phyloP scores from a whole-genome alignment of 1,284 basidiomycete genomes.

The Ganoderma sinense region DNA sequence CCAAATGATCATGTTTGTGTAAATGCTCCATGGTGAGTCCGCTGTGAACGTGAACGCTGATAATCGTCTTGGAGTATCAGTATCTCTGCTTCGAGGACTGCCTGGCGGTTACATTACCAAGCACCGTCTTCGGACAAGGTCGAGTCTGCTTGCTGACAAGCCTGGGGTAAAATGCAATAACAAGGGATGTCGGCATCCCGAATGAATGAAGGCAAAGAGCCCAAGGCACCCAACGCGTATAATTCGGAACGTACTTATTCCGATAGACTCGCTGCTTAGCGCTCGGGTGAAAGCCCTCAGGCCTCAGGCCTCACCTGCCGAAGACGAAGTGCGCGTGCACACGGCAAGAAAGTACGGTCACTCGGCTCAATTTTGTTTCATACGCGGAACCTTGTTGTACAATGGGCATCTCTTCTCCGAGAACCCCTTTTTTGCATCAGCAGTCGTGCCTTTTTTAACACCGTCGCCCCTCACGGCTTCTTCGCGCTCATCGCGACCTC shows the following conservation, averaged over 20 bases:
- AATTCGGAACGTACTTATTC: neutral
- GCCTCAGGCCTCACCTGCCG: too few relatives aligned
- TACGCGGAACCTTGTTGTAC: neutral
- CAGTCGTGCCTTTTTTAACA: neutral
- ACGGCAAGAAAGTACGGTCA: neutral
- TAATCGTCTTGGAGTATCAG: too few relatives aligned
- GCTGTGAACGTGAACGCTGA: neutral
- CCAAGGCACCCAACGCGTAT: neutral
- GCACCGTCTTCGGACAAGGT: neutral
- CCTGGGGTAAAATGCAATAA: neutral
- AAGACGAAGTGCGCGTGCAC: neutral
- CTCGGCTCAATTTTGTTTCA: neutral
- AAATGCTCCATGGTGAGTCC: neutral
- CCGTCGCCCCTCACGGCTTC: neutral
- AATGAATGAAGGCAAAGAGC: neutral
- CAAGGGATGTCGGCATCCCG: neutral
- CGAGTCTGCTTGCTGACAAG: neutral
- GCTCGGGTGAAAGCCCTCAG: too few relatives aligned
- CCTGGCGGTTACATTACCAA: neutral
- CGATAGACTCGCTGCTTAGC: neutral
- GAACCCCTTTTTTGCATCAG: neutral
- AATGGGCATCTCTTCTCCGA: neutral
- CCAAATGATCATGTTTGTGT: neutral
- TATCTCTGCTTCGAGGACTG: neutral
- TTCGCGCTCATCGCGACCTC: slow-evolving; percentile 35